Percentiles rank a stretch among this genome's conserved stretches.
These are phyloP conservation scores for Torrubiella hemipterigena DNA, from an alignment of 2,329 filamentous ascomycete genomes.

Conservation along the genomic window DNA sequence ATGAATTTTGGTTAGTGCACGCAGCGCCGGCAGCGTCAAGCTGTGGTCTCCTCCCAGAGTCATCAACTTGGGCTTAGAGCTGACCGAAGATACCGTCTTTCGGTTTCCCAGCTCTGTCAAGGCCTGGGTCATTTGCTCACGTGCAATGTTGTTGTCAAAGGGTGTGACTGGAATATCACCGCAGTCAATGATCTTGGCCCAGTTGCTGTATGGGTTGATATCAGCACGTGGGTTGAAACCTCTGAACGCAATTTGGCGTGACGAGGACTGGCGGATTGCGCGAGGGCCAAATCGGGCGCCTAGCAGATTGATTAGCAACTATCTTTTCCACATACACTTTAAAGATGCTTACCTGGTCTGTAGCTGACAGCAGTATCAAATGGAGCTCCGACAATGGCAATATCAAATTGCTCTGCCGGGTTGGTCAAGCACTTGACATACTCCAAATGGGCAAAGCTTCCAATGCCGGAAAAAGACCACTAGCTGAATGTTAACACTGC, in stretches of 20 bases:
- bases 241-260: constrained; percentile 67
- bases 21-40: constrained; percentile 55
- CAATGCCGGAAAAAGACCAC: constrained; percentile 56
- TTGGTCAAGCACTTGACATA: constrained; percentile 59
- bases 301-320: constrained; percentile 9
- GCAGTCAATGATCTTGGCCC: constrained; percentile 77
- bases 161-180: constrained; percentile 83
- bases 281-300: constrained; percentile 75
- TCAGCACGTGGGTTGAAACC: constrained; percentile 70
- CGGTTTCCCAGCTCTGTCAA: constrained; percentile 53
- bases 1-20: constrained; percentile 52
- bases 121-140: constrained; percentile 74
- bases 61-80: constrained; percentile 42
- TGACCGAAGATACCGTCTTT: constrained; percentile 21
- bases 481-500: too few relatives aligned
- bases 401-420: constrained; percentile 52
- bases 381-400: constrained; percentile 59
- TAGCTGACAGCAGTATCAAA: constrained; percentile 66
- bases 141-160: constrained; percentile 72
- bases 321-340: background rate
- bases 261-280: constrained; percentile 73
- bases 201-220: constrained; percentile 75
- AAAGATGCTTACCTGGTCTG: constrained; percentile 40
- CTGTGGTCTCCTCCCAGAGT: constrained; percentile 66
- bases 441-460: constrained; percentile 60